Evolutionary conservation across 164 flowering plant species (phyloP), one percentile per base, ranked within the genome.

Genomic region (Tetracentron sinense): DNA sequence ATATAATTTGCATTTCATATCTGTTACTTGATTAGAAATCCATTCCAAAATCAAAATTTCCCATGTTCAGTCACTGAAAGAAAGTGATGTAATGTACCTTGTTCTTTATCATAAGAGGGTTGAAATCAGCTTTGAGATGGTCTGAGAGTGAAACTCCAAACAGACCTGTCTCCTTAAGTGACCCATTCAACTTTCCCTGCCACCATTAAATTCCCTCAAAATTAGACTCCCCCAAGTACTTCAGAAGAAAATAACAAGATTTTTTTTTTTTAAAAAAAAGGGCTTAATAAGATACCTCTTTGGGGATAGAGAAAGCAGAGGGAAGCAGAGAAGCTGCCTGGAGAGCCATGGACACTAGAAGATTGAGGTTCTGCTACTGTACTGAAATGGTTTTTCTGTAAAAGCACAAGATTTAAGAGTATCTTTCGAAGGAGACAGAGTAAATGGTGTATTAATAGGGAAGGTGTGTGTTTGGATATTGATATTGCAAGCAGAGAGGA

Each of bases 301-400:
- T 87, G 65, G 72, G 81, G 31, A 82, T 26, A 28, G 83, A 69
- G 68, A 87, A 69, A 51, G 87, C 70, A 47, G 91, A 74, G 21
- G 92, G 78, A 55, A 86, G 77, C 72, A 86, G 56, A 49, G 92
- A 76, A 73, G 90, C 75, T 69, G 92, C 93, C 62, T 84, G 96
- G 16, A 88, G 85, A 64, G 97, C 97, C 97, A 91, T 86, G 46
- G 12, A 56, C 59, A 28, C 16, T 0, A 21, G 1, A 20, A 4
- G 61, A 48, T 20, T 28, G 22, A 29, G 21, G n/a, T n/a, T n/a
- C 7, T 17, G 14, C 31, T 59, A 25, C 15, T 16, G 8, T 7
- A 27, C 56, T 20, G 12, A 14, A 46, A 0, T 42, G 59, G 54
- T 44, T 17, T 42, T 27, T 28, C 21, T 5, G 29, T 4, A n/a